Conservation (phyloP, 768 basidiomycete genomes). For the Cyclocybe cylindracea region DNA sequence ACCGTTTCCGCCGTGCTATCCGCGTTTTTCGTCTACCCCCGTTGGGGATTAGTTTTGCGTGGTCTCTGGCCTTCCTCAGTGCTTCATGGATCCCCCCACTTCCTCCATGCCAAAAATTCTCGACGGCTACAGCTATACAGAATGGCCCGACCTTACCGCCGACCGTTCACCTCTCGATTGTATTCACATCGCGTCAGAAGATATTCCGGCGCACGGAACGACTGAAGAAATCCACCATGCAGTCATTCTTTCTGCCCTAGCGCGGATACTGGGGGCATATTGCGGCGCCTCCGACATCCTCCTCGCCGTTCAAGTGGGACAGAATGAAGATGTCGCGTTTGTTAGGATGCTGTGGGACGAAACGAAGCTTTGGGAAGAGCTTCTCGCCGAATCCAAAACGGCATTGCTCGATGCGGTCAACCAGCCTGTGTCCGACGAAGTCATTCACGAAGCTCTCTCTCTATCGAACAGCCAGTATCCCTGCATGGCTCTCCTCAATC, state of each 20-base stretch:
- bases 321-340: slow-evolving; percentile 7
- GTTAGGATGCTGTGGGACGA: slow-evolving; percentile 27
- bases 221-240: slow-evolving; percentile 2
- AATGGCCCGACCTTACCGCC: slow-evolving; percentile 33
- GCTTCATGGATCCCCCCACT: background rate
- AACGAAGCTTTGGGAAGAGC: slow-evolving; percentile 20
- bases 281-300: slow-evolving; percentile 30
- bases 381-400: slow-evolving; percentile 8
- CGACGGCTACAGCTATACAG: slow-evolving; percentile 27
- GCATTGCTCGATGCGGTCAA: background rate
- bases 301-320: slow-evolving; percentile 18
- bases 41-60: no score
- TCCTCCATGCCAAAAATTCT: slow-evolving; percentile 10
- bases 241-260: slow-evolving; percentile 21
- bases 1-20: no score
- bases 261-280: slow-evolving; percentile 29
- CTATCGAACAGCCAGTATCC: slow-evolving; percentile 25
- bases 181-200: slow-evolving; percentile 8
- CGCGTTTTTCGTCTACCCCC: no score
- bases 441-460: slow-evolving; percentile 20
- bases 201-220: background rate
- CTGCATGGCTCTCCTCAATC: slow-evolving; percentile 24
- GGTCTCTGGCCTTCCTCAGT: background rate
- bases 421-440: slow-evolving; percentile 5
- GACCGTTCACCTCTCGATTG: slow-evolving; percentile 19